Base-by-base conservation (phyloP, 805 yeast genomes). In the Cyberlindnera amylophila region DNA sequence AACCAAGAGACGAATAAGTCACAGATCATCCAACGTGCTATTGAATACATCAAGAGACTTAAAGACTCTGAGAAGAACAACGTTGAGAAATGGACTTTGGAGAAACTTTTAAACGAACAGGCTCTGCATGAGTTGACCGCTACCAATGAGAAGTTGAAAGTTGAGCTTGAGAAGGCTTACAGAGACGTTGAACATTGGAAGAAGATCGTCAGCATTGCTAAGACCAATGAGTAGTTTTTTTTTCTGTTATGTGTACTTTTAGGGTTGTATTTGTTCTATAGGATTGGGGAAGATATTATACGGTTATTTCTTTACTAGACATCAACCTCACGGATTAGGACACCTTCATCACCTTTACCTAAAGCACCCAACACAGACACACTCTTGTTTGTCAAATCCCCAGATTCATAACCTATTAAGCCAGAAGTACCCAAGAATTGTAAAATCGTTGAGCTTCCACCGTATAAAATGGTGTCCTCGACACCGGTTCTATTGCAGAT, bases 1-100 rank as follows among this genome's bases (percentile, higher is more conserved):
- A 79, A 86, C 12, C 77, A 81, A 38, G 96, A 88, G 58, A 78
- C 86, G 42, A 91, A 91, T 65, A 93, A 93, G 71, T 85, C 97
- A 14, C 91, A 88, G 61, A 86, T 91, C 46, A 72, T 93, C 53
- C 81, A 80, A 57, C 75, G 91, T 46, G 96, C 96, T 4, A 91
- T 87, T 27, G 96, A 90, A 59, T 88, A 85, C 59, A 93, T 93
- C 62, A 81, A 83, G 64, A 78, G 90, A 65, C 75, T 93, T 60
- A 86, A 89, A 65, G 96, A 87, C 55, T 87, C 86, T 55, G 97
- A 90, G 65, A 82, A 79, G 64, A 81, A 84, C 56, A 86, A 86
- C 60, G 82, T 88, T 55, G 96, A 91, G 65, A 91, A 93, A 69
- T 87, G 95, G 87, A 90, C 97, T 6, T 72, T 91, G 58, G 97